Conservation (phyloP, 108 stramenopile genomes). For the Aurantiochytrium sp. region DNA sequence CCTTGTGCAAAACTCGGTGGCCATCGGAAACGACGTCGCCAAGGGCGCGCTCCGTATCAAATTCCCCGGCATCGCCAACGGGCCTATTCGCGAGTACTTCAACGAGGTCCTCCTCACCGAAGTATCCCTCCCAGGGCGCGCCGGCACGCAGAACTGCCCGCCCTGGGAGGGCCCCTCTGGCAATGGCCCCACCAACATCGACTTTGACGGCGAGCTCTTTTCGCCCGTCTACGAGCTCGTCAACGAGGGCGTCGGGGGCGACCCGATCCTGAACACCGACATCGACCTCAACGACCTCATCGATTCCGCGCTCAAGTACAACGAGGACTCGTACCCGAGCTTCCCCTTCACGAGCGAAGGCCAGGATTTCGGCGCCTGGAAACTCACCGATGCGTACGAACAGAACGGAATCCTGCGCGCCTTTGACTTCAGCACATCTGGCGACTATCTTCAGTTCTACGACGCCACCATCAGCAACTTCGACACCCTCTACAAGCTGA, state of each 20-base stretch:
- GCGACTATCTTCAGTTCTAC: not conserved
- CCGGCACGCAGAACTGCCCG: not conserved
- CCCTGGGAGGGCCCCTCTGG: not conserved
- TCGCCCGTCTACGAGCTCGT: not conserved
- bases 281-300: not conserved
- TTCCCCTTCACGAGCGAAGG: not conserved
- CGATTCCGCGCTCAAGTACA: not conserved
- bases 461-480: not conserved
- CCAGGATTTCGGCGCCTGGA: not conserved
- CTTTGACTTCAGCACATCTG: not conserved
- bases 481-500: not conserved
- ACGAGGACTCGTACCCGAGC: not conserved
- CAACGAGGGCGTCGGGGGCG: not conserved
- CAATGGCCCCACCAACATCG: not conserved
- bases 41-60: not conserved
- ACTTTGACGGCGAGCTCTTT: not conserved
- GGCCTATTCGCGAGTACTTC: not conserved
- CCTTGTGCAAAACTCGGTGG: not conserved
- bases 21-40: not conserved
- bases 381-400: not conserved
- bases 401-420: not conserved
- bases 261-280: not conserved
- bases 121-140: not conserved
- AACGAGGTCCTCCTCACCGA: not conserved
- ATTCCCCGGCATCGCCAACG: constrained; percentile 23